Base-by-base conservation (phyloP, 352 stramenopile genomes). In the Globisporangium emineosum region DNA sequence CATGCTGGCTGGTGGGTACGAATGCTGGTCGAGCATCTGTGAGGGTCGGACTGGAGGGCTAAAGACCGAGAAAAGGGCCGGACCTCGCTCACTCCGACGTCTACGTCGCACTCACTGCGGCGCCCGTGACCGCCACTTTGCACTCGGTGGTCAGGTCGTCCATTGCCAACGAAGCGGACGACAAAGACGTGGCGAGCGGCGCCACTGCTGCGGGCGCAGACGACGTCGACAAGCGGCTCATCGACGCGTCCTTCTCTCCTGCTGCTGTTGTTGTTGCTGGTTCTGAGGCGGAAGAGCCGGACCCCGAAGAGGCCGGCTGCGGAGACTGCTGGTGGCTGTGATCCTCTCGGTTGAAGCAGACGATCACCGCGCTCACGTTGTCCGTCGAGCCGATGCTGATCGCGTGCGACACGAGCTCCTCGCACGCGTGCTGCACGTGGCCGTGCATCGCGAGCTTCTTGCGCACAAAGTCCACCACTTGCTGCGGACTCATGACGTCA, bases 381-480 rank as follows among this genome's bases (percentile, higher is more conserved):
- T 96, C 87, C 1, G 75, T 84, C 17, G 85, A 93, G 40, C 86
- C 86, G 43, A 91, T 80, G 55, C 74, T 84, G 61, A 96, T 89
- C 27, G 87, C 87, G 60, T 91, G 78, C 53, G 81, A 89, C 21
- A 96, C 84, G 53, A 96, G 81, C 67, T 92, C 83, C 49, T 96
- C 83, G 25, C 82, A 88, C 37, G 80, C 82, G 60, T 94, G 83
- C 66, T 93, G 85, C 30, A 91, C 83, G 49, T 90, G 72, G 55
- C 78, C 79, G 58, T 92, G 81, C 13, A 88, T 69, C 30, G 76
- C 68, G 27, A 91, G 70, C 60, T 93, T 93, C 49, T 73, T 63
- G 29, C 82, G 79, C 19, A 96, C 83, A 67, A 93, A 96, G 71
- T 93, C 84, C 27, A 93, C 86, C 3, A 92, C 86, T 23, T 89